These are phyloP conservation scores for Plasmodium yoelii DNA, from an alignment of 169 alveolate genomes.

Conservation along the genomic window DNA sequence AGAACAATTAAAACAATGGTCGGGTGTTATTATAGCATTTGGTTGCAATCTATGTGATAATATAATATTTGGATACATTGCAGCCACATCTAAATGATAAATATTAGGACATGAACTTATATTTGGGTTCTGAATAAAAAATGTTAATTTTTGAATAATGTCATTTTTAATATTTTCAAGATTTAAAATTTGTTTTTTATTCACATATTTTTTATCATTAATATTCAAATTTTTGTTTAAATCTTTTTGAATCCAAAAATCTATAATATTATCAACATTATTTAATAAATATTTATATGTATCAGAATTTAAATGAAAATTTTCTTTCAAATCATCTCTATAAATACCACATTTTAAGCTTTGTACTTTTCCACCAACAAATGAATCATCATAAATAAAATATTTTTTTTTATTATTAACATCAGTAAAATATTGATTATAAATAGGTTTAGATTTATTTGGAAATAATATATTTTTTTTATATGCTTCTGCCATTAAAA, in stretches of 20 bases:
- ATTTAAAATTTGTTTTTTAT: slow-evolving; percentile 50
- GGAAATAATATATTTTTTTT: slow-evolving; percentile 96
- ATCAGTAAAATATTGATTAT: slow-evolving; percentile 87
- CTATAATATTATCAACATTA: slow-evolving; percentile 84
- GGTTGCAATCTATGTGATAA: slow-evolving; percentile 99
- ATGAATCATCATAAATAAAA: slow-evolving; percentile 90
- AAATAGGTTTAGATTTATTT: slow-evolving; percentile 93
- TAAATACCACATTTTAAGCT: slow-evolving; percentile 96
- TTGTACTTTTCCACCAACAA: slow-evolving; percentile 98
- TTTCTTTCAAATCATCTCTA: slow-evolving; percentile 96
- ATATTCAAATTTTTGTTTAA: slow-evolving; percentile 30
- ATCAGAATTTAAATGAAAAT: slow-evolving; percentile 91
- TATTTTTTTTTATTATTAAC: slow-evolving; percentile 79
- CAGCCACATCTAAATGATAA: slow-evolving; percentile 99
- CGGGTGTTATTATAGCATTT: slow-evolving; percentile 96
- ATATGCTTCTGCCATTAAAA: slow-evolving; percentile 98
- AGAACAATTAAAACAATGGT: slow-evolving; percentile 95
- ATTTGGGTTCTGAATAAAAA: slow-evolving; percentile 59
- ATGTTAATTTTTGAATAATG: slow-evolving; percentile 42
- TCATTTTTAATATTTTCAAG: slow-evolving; percentile 34
- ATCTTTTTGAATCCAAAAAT: slow-evolving; percentile 88
- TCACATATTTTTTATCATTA: slow-evolving; percentile 37
- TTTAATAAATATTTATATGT: slow-evolving; percentile 92
- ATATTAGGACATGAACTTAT: slow-evolving; percentile 91
- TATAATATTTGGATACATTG: slow-evolving; percentile 99